Evolutionary conservation across 495 filamentous ascomycete species (phyloP), one percentile per base, ranked within the genome.

Genomic region (Aspergillus taichungensis): DNA sequence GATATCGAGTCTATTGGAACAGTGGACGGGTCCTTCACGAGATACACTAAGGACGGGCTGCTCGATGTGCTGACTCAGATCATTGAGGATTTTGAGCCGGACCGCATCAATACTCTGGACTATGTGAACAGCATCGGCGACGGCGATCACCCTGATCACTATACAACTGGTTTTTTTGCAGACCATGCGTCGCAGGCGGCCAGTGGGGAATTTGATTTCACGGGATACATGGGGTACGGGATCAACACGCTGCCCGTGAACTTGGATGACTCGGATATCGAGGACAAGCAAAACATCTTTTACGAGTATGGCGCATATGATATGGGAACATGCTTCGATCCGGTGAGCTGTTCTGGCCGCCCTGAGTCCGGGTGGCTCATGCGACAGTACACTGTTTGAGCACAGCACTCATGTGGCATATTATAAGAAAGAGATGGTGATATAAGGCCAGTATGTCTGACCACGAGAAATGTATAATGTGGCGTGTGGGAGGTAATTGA

Each of bases 211-310:
- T 34, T 33, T 14, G 24, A 11, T 46, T 32, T 46, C 6, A 42
- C 40, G 11, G 52, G 47, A n/a, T 55, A 55, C n/a, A 38, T 34
- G 1, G 52, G 52, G n/a, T 55, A 55, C 32, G 34, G 45, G 13
- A 46, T 51, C 18, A 36, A 46, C 5, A 12, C 37, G 4, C 28
- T 30, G 34, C 13, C 29, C 1, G 44, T 34, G 7, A 51, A 51
- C 8, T 11, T 44, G 18, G 9, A 29, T 11, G 42, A 13, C 0
- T n/a, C 10, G 5, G 14, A 14, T 11, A 9, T 44, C 7, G n/a
- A 18, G 3, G 32, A 44, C 6, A 44, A 44, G 42, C 32, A 44
- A 32, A n/a, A 29, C 8, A 33, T 36, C 3, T 44, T 44, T 7
- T 44, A 28, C 10, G 5, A 5, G 1, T 44, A 44, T 37, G 42